Base-by-base conservation (phyloP, 306 rosid genomes). In the Inga leiocalycina region DNA sequence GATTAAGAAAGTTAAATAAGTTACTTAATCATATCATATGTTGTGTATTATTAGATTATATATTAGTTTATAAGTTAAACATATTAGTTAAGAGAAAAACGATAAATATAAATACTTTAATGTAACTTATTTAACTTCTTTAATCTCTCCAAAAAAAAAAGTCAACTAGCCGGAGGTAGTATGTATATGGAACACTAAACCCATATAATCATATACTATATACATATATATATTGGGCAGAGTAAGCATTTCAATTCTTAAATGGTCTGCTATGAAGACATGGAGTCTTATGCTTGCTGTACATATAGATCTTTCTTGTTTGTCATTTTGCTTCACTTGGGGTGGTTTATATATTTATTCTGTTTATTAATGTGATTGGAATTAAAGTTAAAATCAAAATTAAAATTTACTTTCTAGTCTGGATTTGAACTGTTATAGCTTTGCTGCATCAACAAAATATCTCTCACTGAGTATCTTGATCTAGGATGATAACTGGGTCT, bases 381-480 rank as follows among this genome's bases (percentile, higher is more conserved):
- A 6, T 39, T 39, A 39, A 6, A 39, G 43, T 39, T 39, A 39
- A 39, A 81, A 71, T 51, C 41, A 67, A 65, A 37, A 20, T 1
- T 30, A 54, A 54, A 54, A 19, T 54, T 54, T 54, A 19, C 10
- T 54, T 54, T 73, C 52, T 65, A 59, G 74, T 46, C 76, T 65
- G 80, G 67, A 78, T 22, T 59, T 77, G 54, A 61, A 62, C 19
- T 83, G 27, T 10, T 48, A n/a, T 44, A 70, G 65, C 59, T 19
- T 83, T 78, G 69, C 73, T 44, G 52, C 43, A n/a, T 17, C 39
- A 61, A 35, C 46, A 61, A 77, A 83, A 46, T 59, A 20, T 20
- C 27, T 54, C 77, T 56, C 15, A 34, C 19, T 27, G 27, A 3
- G 39, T 46, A 39, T 71, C 20, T 44, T 45, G 76, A 49, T 79